These are phyloP conservation scores for Citrus sinensis DNA, from an alignment of 345 rosid species.

Conservation along the genomic window DVS_A1.0 CM039167.1:27278001-27278500, in stretches of 20 bases:
- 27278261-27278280: neutral
- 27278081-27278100: neutral
- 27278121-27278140: neutral
- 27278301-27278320: neutral
- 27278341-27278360: neutral
- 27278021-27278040: neutral
- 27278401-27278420: neutral
- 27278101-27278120: neutral
- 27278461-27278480: neutral
- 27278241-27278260: neutral
- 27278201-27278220: neutral
- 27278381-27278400: neutral
- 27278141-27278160: too few relatives aligned
- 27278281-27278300: neutral
- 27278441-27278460: neutral
- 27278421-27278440: neutral
- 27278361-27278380: neutral
- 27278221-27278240: neutral
- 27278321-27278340: neutral
- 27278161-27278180: neutral
- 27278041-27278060: neutral
- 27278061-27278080: neutral
- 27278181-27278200: too few relatives aligned
- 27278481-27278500: neutral
- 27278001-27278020: neutral